phyloP scores from a whole-genome alignment of 495 filamentous ascomycete species.

The Tuber microsphaerosporum region DNA sequence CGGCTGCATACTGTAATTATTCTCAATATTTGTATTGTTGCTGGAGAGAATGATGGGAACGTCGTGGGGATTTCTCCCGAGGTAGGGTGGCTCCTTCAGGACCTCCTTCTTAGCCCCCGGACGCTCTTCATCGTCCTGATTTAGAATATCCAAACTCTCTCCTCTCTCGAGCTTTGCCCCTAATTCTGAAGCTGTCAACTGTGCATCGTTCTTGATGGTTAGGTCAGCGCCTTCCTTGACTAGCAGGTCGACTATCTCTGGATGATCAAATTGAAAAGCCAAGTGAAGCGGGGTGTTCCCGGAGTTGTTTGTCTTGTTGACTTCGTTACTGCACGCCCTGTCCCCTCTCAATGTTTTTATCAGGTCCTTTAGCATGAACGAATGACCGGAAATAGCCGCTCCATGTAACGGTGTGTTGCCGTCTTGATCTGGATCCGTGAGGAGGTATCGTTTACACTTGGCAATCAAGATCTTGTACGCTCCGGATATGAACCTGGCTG shows the following conservation, averaged over 20 bases:
- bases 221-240: not conserved
- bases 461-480: no score
- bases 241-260: not conserved
- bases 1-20: no score
- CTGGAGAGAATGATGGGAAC: no score
- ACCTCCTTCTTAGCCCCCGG: conserved; percentile 63
- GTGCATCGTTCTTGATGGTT: not conserved
- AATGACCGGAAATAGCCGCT: no score
- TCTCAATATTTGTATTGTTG: no score
- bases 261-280: not conserved
- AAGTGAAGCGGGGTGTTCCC: not conserved
- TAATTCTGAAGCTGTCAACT: conserved; percentile 35
- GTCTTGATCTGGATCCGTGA: no score
- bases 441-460: no score
- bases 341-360: not conserved
- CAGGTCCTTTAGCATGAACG: no score
- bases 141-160: conserved; percentile 49
- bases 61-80: no score
- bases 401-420: no score
- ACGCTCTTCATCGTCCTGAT: not conserved
- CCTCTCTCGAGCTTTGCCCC: conserved; percentile 54
- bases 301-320: not conserved
- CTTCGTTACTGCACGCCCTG: not conserved
- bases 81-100: conserved; percentile 32
- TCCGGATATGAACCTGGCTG: no score